Evolutionary conservation across 2,329 filamentous ascomycete species (phyloP).

Genomic region (Lachnellula cervina): DNA sequence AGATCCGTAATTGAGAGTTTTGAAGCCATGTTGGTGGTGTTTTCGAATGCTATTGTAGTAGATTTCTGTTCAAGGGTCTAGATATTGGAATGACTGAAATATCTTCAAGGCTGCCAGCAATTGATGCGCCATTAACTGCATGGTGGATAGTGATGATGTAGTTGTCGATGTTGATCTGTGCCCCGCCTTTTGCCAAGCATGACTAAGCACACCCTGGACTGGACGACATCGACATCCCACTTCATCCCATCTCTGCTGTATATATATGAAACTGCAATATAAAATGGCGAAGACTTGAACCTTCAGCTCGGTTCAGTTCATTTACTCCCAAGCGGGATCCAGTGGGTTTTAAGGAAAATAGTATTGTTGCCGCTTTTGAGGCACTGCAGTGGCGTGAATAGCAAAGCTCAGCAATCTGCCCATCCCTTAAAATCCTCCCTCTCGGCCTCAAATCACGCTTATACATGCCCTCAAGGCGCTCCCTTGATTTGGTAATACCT

Average conservation of each 20-base stretch:
- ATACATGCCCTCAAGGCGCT: no score
- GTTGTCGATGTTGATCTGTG: neutral
- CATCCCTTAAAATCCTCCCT: no score
- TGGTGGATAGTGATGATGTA: neutral
- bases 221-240: neutral
- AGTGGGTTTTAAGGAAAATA: no score
- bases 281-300: no score
- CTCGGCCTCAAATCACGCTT: no score
- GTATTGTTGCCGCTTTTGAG: no score
- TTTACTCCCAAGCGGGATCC: no score
- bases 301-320: no score
- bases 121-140: neutral
- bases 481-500: no score
- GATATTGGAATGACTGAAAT: neutral
- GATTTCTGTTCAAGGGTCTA: neutral
- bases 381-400: no score
- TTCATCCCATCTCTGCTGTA: neutral
- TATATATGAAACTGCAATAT: neutral
- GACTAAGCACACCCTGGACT: neutral
- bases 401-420: no score
- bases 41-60: neutral
- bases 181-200: neutral
- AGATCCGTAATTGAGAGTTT: constrained; percentile 16
- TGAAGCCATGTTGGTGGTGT: neutral
- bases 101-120: neutral